Base-by-base conservation (phyloP, 306 rosid genomes). In the Vigna reflexopilosa region DNA sequence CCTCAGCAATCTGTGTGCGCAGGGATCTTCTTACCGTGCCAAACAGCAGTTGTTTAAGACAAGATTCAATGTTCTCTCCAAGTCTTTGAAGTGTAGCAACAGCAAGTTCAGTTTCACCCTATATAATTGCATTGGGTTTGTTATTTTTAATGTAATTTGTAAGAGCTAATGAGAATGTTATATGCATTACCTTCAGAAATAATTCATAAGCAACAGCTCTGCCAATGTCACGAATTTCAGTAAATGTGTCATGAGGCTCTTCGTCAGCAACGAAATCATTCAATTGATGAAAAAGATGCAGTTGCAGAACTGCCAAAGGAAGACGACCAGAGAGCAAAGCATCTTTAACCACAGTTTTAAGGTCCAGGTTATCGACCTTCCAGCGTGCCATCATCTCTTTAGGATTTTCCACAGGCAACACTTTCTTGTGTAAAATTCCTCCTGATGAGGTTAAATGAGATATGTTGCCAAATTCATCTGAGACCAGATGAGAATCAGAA, bases 101-200 rank as follows among this genome's bases (percentile, higher is more conserved):
- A 75, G 98, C 97, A 83, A 94, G 93, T 75, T 89, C 97, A 81
- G 87, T 89, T 84, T 94, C 98, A 75, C 98, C 98, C 98, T 94
- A 91, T 83, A 67, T 51, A 70, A 84, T 81, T 73, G 82, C 71
- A 79, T 30, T 32, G 26, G 51, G 70, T 82, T 70, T 70, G 70
- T 76, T 78, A 73, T 78, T 79, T 78, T 64, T 70, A 68, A 56
- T 34, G 36, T 19, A 48, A 63, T 73, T 56, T 36, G 42, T 24
- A 40, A 70, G 73, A 85, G 84, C 75, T 51, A 45, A 78, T 54
- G 52, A 64, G 66, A 14, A 76, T 62, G 34, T 56, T 65, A 52
- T 14, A 32, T 45, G 19, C 24, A 73, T 61, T 86, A 94, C 98
- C 98, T 94, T 94, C 88, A 94, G 81, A 88, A 94, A 94, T 69